These are phyloP conservation scores for Schwanniomyces vanrijiae DNA, from an alignment of 805 yeast species.

Conservation along the genomic window DNA sequence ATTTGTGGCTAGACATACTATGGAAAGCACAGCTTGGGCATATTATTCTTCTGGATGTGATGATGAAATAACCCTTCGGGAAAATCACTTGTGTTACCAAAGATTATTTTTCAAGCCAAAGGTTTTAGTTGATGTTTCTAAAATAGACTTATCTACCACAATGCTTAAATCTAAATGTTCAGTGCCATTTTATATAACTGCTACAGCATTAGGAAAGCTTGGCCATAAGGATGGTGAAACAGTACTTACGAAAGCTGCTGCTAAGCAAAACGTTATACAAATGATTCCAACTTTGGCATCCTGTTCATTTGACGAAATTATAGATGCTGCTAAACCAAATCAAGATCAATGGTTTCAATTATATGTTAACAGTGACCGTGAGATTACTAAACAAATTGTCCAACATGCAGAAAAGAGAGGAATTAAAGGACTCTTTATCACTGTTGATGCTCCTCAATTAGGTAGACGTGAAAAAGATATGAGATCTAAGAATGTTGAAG, in stretches of 20 bases:
- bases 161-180: conserved; percentile 70
- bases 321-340: conserved; percentile 60
- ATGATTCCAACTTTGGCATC: conserved; percentile 94
- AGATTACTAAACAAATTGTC: conserved; percentile 60
- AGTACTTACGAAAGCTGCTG: conserved; percentile 82
- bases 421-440: conserved; percentile 77
- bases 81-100: conserved; percentile 88
- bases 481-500: conserved; percentile 58
- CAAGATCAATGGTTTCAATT: conserved; percentile 90
- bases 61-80: conserved; percentile 87
- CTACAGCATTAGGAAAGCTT: conserved; percentile 88
- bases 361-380: conserved; percentile 77
- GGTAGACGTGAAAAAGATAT: conserved; percentile 91
- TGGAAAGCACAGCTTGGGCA: conserved; percentile 83
- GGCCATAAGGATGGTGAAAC: conserved; percentile 95
- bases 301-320: conserved; percentile 82
- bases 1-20: conserved; percentile 73
- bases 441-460: conserved; percentile 90
- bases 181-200: conserved; percentile 86
- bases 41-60: conserved; percentile 91
- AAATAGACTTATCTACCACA: conserved; percentile 66
- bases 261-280: conserved; percentile 65
- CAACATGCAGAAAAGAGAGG: conserved; percentile 72
- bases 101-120: conserved; percentile 85
- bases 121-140: conserved; percentile 76